A percentile compares a stretch with the other conserved stretches of the same genome.
Evolutionary conservation across 371 early-diverging fungal species (phyloP).

Genomic region (Mortierella polycephala): DNA sequence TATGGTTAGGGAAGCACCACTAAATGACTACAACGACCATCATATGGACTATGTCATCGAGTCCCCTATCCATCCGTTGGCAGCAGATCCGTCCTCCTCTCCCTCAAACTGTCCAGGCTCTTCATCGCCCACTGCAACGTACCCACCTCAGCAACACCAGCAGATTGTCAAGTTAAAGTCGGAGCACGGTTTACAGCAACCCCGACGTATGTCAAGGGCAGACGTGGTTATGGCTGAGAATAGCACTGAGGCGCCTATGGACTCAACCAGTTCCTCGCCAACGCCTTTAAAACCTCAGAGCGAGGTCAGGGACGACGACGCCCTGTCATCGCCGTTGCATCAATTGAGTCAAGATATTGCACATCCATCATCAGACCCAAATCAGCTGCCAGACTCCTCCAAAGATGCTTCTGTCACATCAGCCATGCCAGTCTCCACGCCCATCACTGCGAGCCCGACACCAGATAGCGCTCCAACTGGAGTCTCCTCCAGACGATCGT

Average conservation of each 20-base stretch:
- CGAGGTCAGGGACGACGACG: constrained; percentile 15
- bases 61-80: constrained; percentile 19
- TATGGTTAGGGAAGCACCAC: constrained; percentile 2
- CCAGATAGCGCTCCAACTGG: constrained; percentile 22
- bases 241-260: neutral
- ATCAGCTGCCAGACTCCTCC: neutral
- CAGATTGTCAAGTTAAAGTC: constrained; percentile 29
- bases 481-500: constrained; percentile 30
- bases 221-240: constrained; percentile 22
- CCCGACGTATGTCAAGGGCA: constrained; percentile 12
- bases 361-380: no score
- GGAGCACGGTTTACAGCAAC: constrained; percentile 9
- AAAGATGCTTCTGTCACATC: constrained; percentile 2
- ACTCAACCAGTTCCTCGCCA: neutral
- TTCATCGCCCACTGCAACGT: constrained; percentile 3
- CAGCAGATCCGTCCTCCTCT: constrained; percentile 14
- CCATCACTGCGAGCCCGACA: constrained; percentile 16
- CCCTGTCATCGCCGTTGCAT: neutral
- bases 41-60: constrained; percentile 20
- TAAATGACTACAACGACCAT: neutral
- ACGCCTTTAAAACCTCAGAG: neutral
- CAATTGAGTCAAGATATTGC: no score
- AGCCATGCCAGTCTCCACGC: constrained; percentile 17
- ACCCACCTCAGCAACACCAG: constrained; percentile 31
- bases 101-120: neutral